Percentiles rank a stretch among this genome's conserved stretches.
These are phyloP conservation scores for Kwoniella shivajii DNA, from an alignment of 1,284 basidiomycete species.

Conservation along the genomic window DNA sequence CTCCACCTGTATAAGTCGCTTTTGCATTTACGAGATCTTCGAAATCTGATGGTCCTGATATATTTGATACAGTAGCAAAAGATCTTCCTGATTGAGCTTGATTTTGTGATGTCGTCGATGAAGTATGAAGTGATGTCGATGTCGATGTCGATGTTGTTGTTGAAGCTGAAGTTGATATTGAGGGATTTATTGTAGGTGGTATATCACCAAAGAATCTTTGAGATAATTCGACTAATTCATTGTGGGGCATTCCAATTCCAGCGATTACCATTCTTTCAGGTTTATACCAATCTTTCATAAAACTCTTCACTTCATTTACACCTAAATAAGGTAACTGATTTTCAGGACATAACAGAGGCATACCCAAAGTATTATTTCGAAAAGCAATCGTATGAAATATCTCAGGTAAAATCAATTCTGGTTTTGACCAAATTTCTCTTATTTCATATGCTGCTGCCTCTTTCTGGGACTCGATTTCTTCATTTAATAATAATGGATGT, in stretches of 20 bases:
- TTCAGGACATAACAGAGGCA: conserved; percentile 84
- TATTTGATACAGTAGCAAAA: conserved; percentile 38
- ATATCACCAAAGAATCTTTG: conserved; percentile 82
- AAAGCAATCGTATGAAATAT: conserved; percentile 86
- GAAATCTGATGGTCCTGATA: conserved; percentile 42
- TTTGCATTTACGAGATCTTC: conserved; percentile 54
- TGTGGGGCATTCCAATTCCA: conserved; percentile 87
- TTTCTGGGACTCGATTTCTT: conserved; percentile 81
- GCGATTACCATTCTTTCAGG: conserved; percentile 94
- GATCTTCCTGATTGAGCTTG: conserved; percentile 34
- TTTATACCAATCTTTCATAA: conserved; percentile 80
- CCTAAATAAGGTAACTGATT: conserved; percentile 76
- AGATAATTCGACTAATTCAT: conserved; percentile 79
- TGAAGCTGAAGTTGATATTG: conserved; percentile 31
- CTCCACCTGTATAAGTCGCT: conserved; percentile 83
- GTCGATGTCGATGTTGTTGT: conserved; percentile 31
- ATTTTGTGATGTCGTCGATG: conserved; percentile 56
- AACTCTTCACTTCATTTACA: conserved; percentile 65
- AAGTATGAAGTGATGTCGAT: conserved; percentile 35
- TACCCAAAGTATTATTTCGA: conserved; percentile 76
- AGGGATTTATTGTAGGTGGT: conserved; percentile 53
- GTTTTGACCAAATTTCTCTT: conserved; percentile 82
- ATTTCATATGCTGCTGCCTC: conserved; percentile 93
- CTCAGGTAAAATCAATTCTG: conserved; percentile 95
- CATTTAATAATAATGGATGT: conserved; percentile 72